Conservation (phyloP, 208 protist species). For the Acanthamoeba healyi region DNA sequence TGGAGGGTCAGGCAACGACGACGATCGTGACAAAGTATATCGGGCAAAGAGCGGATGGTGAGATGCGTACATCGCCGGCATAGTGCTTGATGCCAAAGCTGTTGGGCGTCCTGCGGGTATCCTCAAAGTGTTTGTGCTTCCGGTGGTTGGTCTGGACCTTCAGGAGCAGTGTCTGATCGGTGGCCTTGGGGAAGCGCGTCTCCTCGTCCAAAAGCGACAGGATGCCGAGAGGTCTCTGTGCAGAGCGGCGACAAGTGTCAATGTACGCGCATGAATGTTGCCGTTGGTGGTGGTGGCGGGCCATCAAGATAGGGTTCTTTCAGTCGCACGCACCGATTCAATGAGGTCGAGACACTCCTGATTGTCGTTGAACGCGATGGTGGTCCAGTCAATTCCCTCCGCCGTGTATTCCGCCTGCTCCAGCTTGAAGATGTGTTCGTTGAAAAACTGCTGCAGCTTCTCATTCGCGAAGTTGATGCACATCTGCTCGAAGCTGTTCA, state of each 20-base stretch:
- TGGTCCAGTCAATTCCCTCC: slow-evolving; percentile 88
- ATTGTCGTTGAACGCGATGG: slow-evolving; percentile 91
- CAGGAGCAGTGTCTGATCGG: slow-evolving; percentile 94
- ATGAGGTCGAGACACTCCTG: slow-evolving; percentile 87
- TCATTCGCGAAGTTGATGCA: slow-evolving; percentile 93
- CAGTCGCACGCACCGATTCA: neutral
- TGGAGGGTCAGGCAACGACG: neutral
- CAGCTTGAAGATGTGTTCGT: slow-evolving; percentile 91
- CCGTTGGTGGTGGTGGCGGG: neutral
- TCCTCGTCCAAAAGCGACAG: slow-evolving; percentile 92
- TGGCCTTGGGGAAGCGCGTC: slow-evolving; percentile 90
- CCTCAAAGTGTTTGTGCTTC: slow-evolving; percentile 74
- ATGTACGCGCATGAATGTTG: too few relatives aligned
- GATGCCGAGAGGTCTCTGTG: slow-evolving; percentile 93
- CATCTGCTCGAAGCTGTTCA: slow-evolving; percentile 91
- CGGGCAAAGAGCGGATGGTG: neutral
- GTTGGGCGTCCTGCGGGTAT: slow-evolving; percentile 44
- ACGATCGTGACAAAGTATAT: neutral
- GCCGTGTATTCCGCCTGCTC: slow-evolving; percentile 88
- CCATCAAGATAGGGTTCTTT: neutral
- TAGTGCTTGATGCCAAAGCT: slow-evolving; percentile 91
- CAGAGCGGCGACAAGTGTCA: too few relatives aligned
- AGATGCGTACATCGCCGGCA: slow-evolving; percentile 93
- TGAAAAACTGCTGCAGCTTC: slow-evolving; percentile 91
- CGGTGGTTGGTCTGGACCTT: slow-evolving; percentile 88